Conservation (phyloP, 2,329 filamentous ascomycete species). For the Trichoderma sp. region DNA sequence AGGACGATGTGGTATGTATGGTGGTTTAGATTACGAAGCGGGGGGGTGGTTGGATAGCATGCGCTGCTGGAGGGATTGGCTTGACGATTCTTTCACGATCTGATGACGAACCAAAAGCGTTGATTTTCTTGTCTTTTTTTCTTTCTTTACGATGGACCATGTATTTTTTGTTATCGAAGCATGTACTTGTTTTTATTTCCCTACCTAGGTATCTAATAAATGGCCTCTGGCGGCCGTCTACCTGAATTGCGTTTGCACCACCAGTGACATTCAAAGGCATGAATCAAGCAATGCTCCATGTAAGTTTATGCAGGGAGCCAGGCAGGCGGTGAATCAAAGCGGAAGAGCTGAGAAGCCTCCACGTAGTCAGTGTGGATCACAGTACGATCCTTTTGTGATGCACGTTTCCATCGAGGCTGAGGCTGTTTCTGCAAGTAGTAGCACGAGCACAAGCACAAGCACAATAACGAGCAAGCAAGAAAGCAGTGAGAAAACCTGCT, state of each 20-base stretch:
- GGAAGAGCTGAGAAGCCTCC: conserved; percentile 10
- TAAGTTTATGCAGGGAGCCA: not conserved
- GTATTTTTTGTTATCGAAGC: not conserved
- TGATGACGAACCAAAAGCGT: conserved; percentile 3
- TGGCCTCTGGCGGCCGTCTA: not conserved
- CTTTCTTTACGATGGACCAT: not conserved
- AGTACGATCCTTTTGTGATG: not conserved
- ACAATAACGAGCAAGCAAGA: not conserved
- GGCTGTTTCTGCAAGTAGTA: not conserved
- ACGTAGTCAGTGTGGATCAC: conserved; percentile 15
- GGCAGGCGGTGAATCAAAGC: conserved; percentile 7
- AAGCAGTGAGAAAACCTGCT: not conserved
- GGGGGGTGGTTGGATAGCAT: conserved; percentile 12
- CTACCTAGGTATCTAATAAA: not conserved
- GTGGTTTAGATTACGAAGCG: not conserved
- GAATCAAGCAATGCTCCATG: not conserved
- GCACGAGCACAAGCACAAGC: not conserved
- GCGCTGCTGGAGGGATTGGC: conserved; percentile 6
- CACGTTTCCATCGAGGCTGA: not conserved
- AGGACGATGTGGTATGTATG: not conserved
- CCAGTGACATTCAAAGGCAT: not conserved
- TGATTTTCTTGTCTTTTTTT: not conserved
- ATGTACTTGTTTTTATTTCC: not conserved
- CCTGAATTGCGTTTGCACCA: not conserved
- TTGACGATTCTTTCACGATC: conserved; percentile 5